Evolutionary conservation across 306 rosid genomes (phyloP).

Genomic region (Alnus glutinosa): DNA sequence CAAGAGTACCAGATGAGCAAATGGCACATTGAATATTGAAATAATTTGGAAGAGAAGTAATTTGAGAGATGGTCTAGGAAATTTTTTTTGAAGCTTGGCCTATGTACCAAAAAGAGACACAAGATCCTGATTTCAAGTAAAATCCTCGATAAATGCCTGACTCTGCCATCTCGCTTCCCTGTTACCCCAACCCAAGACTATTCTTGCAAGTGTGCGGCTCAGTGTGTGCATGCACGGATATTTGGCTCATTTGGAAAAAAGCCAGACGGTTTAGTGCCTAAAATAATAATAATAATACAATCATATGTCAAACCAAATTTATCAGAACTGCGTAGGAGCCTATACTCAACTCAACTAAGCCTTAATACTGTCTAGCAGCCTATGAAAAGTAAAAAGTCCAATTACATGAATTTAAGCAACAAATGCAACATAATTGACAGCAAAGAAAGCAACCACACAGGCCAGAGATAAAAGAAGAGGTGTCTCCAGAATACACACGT

Average conservation of each 20-base stretch:
- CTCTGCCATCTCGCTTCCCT: background rate
- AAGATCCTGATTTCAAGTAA: background rate
- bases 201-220: background rate
- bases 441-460: background rate
- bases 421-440: background rate
- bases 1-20: constrained; percentile 10
- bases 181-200: constrained; percentile 1
- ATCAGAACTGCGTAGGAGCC: background rate
- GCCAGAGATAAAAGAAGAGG: background rate
- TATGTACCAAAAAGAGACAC: background rate
- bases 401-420: background rate
- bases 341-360: background rate
- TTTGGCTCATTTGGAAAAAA: background rate
- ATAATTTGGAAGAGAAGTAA: background rate
- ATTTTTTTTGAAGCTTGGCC: constrained; percentile 3
- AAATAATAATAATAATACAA: background rate
- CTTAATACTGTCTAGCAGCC: background rate
- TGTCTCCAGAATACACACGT: background rate
- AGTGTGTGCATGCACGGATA: background rate
- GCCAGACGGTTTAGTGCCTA: background rate
- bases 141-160: background rate
- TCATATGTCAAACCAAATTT: background rate
- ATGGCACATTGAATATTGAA: constrained; percentile 14
- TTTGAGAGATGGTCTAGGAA: constrained; percentile 11
- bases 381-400: background rate